Evolutionary conservation across 192 early-diverging fungal genomes (phyloP).

Genomic region (Coemansia sp.): DNA sequence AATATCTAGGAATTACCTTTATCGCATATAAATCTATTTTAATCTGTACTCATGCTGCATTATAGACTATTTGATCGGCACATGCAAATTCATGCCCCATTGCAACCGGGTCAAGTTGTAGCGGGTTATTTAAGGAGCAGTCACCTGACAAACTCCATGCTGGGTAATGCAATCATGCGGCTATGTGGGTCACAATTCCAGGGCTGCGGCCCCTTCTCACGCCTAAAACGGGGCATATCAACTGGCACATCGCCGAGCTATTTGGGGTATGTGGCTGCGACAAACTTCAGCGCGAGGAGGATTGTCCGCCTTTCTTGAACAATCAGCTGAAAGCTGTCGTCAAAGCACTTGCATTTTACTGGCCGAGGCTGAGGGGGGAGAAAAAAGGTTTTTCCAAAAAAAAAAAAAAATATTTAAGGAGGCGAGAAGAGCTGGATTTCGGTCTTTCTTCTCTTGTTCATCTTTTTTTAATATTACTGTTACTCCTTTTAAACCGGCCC

Average conservation of each 20-base stretch:
- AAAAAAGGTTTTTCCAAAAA: background rate
- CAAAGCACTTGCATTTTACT: background rate
- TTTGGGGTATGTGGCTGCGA: background rate
- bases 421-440: background rate
- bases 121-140: background rate
- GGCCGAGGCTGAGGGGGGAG: background rate
- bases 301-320: background rate
- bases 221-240: conserved; percentile 5
- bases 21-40: background rate
- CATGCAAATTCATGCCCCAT: background rate
- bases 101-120: background rate
- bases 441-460: background rate
- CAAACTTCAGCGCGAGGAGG: background rate
- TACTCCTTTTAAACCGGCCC: too few species aligned
- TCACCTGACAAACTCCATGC: background rate
- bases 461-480: background rate
- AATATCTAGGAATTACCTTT: background rate
- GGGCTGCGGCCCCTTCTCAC: conserved; percentile 6
- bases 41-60: background rate
- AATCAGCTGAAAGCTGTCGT: background rate
- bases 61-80: background rate
- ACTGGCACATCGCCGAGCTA: background rate
- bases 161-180: conserved; percentile 1
- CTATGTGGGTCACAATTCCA: background rate
- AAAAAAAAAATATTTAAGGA: background rate